Percentiles rank a stretch among this genome's conserved stretches.
Conservation (phyloP, 2,329 filamentous ascomycete genomes). For the Gaeumannomyces sp. region DNA sequence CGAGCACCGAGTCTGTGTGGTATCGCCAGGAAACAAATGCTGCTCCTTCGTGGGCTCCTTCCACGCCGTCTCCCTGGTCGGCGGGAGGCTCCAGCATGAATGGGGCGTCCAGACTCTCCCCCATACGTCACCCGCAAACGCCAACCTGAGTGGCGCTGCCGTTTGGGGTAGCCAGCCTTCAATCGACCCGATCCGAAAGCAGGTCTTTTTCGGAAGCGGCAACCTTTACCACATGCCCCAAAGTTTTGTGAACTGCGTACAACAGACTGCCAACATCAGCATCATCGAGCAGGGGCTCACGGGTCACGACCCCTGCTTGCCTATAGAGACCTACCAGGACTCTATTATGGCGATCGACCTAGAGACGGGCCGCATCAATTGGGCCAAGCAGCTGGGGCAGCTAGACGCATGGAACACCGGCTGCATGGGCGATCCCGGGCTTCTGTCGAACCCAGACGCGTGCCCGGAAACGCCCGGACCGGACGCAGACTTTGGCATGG, state of each 20-base stretch:
- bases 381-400: slow-evolving; percentile 19
- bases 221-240: slow-evolving; percentile 23
- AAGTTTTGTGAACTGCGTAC: slow-evolving; percentile 18
- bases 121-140: slow-evolving; percentile 14
- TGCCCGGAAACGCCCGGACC: slow-evolving; percentile 15
- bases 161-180: slow-evolving; percentile 27
- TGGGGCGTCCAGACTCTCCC: slow-evolving; percentile 18
- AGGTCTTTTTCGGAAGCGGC: slow-evolving; percentile 26
- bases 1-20: slow-evolving; percentile 21
- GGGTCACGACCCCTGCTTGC: slow-evolving; percentile 17
- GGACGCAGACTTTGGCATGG: slow-evolving; percentile 21
- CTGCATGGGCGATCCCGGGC: slow-evolving; percentile 10
- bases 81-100: slow-evolving; percentile 14
- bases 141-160: slow-evolving; percentile 16
- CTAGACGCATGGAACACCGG: slow-evolving; percentile 20
- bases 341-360: slow-evolving; percentile 23
- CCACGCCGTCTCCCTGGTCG: slow-evolving; percentile 17
- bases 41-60: slow-evolving; percentile 26
- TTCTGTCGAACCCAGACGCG: slow-evolving; percentile 8
- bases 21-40: slow-evolving; percentile 20
- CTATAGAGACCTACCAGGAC: slow-evolving; percentile 21
- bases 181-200: slow-evolving; percentile 21
- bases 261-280: slow-evolving; percentile 11
- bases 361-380: slow-evolving; percentile 18
- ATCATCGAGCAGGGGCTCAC: slow-evolving; percentile 10